Evolutionary conservation across 2,329 filamentous ascomycete species (phyloP).

Genomic region (Pseudocercospora fijiensis): DNA sequence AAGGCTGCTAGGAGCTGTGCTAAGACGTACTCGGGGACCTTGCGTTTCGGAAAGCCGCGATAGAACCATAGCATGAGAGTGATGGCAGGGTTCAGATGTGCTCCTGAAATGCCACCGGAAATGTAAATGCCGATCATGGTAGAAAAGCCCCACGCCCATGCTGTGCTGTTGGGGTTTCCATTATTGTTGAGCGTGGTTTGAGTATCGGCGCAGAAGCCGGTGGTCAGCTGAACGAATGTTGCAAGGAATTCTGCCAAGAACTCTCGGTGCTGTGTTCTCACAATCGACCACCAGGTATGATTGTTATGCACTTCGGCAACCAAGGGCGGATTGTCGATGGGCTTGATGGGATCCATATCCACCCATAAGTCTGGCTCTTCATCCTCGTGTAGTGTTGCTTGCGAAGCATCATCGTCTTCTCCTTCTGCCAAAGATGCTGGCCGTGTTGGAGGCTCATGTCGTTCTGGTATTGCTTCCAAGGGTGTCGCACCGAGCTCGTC

Average conservation of each 20-base stretch:
- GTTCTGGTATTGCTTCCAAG: constrained; percentile 20
- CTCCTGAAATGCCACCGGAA: constrained; percentile 50
- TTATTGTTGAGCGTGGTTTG: constrained; percentile 41
- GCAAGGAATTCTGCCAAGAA: constrained; percentile 55
- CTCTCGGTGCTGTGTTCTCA: constrained; percentile 54
- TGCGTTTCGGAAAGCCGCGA: constrained; percentile 54
- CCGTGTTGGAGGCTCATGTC: constrained; percentile 11
- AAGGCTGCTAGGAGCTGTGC: constrained; percentile 57
- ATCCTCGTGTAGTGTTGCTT: constrained; percentile 37
- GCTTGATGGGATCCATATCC: constrained; percentile 45
- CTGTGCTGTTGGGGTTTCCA: constrained; percentile 45
- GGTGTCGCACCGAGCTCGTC: neutral
- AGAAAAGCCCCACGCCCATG: constrained; percentile 53
- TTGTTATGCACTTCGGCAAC: constrained; percentile 52
- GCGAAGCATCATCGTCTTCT: constrained; percentile 21
- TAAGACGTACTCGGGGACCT: constrained; percentile 52
- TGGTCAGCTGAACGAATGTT: constrained; percentile 39
- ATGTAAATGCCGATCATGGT: constrained; percentile 50
- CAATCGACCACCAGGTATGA: constrained; percentile 47
- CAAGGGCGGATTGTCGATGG: constrained; percentile 38
- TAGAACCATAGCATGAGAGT: constrained; percentile 46
- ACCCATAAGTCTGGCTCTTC: constrained; percentile 42
- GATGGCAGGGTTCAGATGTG: constrained; percentile 51
- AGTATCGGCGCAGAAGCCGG: constrained; percentile 54
- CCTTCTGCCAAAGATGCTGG: constrained; percentile 4